These are phyloP conservation scores for Mycena metata DNA, from an alignment of 768 basidiomycete genomes.

Conservation along the genomic window DNA sequence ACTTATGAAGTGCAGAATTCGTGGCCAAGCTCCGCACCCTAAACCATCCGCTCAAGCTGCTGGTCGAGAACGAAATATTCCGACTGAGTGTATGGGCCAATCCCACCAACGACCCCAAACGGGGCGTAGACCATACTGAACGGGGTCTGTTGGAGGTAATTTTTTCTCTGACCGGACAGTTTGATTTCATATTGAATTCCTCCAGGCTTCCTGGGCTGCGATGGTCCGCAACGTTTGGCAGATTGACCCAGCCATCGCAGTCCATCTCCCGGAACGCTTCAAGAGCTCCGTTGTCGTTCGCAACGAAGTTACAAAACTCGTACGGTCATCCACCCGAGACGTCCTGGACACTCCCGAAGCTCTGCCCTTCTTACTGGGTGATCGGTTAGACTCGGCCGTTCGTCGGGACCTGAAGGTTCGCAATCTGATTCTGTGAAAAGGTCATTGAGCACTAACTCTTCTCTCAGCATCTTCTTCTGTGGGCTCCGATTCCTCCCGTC, in stretches of 20 bases:
- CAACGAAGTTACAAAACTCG: constrained; percentile 80
- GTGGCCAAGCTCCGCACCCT: constrained; percentile 71
- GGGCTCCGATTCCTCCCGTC: constrained; percentile 90
- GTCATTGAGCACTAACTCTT: background rate
- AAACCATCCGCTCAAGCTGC: constrained; percentile 81
- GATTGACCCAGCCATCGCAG: constrained; percentile 83
- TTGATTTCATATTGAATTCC: constrained; percentile 3
- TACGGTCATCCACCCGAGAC: constrained; percentile 77
- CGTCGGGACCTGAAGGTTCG: constrained; percentile 78
- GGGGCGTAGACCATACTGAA: constrained; percentile 74
- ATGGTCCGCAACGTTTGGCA: constrained; percentile 84
- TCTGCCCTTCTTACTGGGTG: constrained; percentile 82
- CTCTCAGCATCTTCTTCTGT: constrained; percentile 84
- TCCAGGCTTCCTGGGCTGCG: constrained; percentile 74
- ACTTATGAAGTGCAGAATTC: constrained; percentile 60
- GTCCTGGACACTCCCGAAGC: constrained; percentile 87
- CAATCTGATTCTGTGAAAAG: background rate
- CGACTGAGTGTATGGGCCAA: constrained; percentile 93
- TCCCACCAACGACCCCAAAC: constrained; percentile 80
- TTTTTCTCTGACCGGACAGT: background rate
- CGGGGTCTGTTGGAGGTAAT: constrained; percentile 74
- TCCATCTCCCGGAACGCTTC: constrained; percentile 92
- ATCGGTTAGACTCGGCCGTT: constrained; percentile 68
- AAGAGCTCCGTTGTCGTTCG: constrained; percentile 69
- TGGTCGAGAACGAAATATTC: constrained; percentile 92